Evolutionary conservation across 305 asterid genomes (phyloP), one percentile per base, ranked within the genome.

Genomic region (Euphrasia arctica): DNA sequence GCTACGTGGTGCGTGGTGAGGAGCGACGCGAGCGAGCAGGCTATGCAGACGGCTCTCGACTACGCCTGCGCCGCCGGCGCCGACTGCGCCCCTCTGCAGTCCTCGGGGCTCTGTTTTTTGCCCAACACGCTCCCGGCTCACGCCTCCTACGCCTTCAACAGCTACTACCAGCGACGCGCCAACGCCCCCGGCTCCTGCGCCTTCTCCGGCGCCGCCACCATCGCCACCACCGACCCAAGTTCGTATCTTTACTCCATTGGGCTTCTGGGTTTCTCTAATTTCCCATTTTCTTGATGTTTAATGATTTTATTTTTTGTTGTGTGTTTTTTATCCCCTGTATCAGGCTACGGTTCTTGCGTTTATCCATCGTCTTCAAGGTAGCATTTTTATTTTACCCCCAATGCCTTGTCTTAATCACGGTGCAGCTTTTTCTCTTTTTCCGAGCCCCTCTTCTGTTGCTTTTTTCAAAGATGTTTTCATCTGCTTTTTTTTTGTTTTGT

Each of bases 301-400:
- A 36, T 36, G 42, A 36, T 9, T 58, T 12, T 2, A 0, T 45
- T 29, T 54, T 0, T 15, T 25, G 22, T 18, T 18, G 22, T 52
- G 36, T 14, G 9, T 59, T 31, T 2, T 31, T 15, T 51, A 1
- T 61, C 48, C 9, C 36, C 0, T 56, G 29, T 28, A 54, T 66
- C 68, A 90, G 97, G 97, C 65, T 87, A 90, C 72, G 97, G 97
- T 72, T 90, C 97, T 77, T 90, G 97, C 75, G 83, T 75, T 14
- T 90, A 90, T 58, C 92, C 95, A 68, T 77, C 95, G 43, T 80
- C 86, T 59, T 77, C 84, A 27, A 79, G 94, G 97, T 90, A 81
- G 48, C 54, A 13, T 15, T 60, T 10, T 50, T 15, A 14, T 14
- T 14, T 14, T 14, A 2, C 7, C 56, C 22, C 22, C 22, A 0